Evolutionary conservation across 805 yeast species (phyloP), one percentile per base, ranked within the genome.

Genomic region (Wickerhamomyces bisporus): DNA sequence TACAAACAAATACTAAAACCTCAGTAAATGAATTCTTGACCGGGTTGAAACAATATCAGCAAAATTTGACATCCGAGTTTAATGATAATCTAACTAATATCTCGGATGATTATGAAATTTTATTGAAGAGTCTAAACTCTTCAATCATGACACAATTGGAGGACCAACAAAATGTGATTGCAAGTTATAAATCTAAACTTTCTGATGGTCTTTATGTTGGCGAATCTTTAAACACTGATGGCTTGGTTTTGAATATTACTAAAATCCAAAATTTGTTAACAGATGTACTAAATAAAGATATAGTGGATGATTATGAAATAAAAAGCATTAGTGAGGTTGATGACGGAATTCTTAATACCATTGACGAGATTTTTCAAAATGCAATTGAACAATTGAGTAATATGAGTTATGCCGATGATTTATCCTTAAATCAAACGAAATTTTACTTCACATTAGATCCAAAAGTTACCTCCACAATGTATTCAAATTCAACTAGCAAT

Each of bases 181-280:
- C 30, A 4, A 16, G 13, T 4, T 26, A 34, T 14, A 33, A 34
- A 13, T n/a, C 16, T 3, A 13, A 32, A 12, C 16, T 38, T 1
- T 19, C 26, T 20, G 20, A 31, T 26, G 25, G 31, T 12, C 23
- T 38, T 4, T 34, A 19, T 17, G 38, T 38, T 11, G 41, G 41
- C 15, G 23, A 16, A 4, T 15, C 34, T 10, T 15, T 34, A 8
- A 26, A 38, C 17, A 20, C 19, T 3, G 29, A 18, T 16, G 37
- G 31, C 5, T 19, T 38, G 10, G 26, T 7, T 7, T 21, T 33
- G 21, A 33, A 34, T 19, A 19, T 34, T n/a, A 23, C 26, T 21
- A 26, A 18, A 9, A 30, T 37, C 12, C 26, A 25, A 11, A 15
- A 20, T 7, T 10, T 21, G 13, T 14, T 37, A 9, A 17, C n/a